phyloP scores from a whole-genome alignment of 1,139 yeast species.

The Ogataea hybrid region DNA sequence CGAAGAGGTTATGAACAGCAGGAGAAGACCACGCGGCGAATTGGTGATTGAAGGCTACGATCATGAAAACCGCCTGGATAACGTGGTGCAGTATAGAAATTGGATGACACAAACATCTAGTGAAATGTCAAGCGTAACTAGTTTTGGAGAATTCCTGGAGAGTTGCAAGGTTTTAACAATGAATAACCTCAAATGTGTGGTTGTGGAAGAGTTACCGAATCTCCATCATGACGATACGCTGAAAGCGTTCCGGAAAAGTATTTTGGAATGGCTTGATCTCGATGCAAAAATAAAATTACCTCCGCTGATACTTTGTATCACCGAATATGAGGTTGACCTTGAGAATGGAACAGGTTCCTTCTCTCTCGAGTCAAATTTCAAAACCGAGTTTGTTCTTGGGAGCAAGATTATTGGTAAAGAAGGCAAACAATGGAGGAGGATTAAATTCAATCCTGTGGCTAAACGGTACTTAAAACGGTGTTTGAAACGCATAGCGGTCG shows the following conservation, averaged over 20 bases:
- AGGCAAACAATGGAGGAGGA: slow-evolving; percentile 33
- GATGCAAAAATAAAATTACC: slow-evolving; percentile 45
- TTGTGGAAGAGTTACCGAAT: slow-evolving; percentile 87
- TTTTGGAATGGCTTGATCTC: slow-evolving; percentile 56
- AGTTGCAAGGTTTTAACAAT: slow-evolving; percentile 44
- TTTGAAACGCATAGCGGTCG: slow-evolving; percentile 42
- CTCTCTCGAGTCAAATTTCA: slow-evolving; percentile 53
- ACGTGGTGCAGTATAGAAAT: slow-evolving; percentile 50
- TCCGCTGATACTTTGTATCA: slow-evolving; percentile 71
- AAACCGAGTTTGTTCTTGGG: slow-evolving; percentile 66
- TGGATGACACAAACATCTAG: slow-evolving; percentile 22
- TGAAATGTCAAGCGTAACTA: slow-evolving; percentile 41
- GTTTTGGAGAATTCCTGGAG: slow-evolving; percentile 62
- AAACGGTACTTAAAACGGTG: slow-evolving; percentile 56
- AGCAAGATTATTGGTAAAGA: slow-evolving; percentile 22
- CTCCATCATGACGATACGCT: slow-evolving; percentile 64
- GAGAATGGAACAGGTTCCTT: slow-evolving; percentile 25
- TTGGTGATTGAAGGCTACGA: slow-evolving; percentile 2
- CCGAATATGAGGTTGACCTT: slow-evolving; percentile 66
- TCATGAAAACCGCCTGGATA: slow-evolving; percentile 2
- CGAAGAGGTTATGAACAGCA: slow-evolving; percentile 38
- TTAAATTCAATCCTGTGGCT: slow-evolving; percentile 76
- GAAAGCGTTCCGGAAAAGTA: slow-evolving; percentile 47
- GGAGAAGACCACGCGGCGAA: not conserved
- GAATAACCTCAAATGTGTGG: slow-evolving; percentile 45